Evolutionary conservation across 768 basidiomycete genomes (phyloP).

Genomic region (Suillus brevipes): DNA sequence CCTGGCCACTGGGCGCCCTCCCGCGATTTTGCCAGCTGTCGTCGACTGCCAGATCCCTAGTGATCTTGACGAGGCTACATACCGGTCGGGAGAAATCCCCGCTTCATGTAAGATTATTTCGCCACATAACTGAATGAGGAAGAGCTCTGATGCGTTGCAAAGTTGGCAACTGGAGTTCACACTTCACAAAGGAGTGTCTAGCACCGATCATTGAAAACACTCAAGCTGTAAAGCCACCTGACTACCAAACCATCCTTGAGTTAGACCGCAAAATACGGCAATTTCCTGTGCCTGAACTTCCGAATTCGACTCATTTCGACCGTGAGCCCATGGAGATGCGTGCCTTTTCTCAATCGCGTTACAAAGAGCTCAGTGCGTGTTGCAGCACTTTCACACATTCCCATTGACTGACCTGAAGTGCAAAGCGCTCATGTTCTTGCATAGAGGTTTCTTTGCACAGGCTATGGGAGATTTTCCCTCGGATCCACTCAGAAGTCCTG

Average conservation of each 20-base stretch:
- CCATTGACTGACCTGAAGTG: slow-evolving; percentile 9
- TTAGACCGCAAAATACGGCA: slow-evolving; percentile 51
- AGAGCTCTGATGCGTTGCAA: slow-evolving; percentile 9
- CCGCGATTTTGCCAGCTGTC: slow-evolving; percentile 41
- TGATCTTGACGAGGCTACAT: slow-evolving; percentile 45
- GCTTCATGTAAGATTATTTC: slow-evolving; percentile 42
- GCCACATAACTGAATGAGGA: neutral
- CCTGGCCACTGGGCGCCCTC: slow-evolving; percentile 49
- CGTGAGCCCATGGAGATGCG: slow-evolving; percentile 43
- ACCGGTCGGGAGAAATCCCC: slow-evolving; percentile 43
- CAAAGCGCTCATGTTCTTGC: slow-evolving; percentile 54
- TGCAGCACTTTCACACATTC: neutral
- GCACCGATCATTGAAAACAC: slow-evolving; percentile 42
- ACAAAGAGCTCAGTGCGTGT: slow-evolving; percentile 44
- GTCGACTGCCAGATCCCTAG: slow-evolving; percentile 50
- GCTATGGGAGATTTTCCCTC: slow-evolving; percentile 49
- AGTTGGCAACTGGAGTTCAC: slow-evolving; percentile 53
- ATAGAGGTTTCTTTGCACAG: slow-evolving; percentile 58
- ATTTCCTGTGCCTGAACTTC: slow-evolving; percentile 29
- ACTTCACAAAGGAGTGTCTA: slow-evolving; percentile 41
- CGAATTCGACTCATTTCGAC: slow-evolving; percentile 21
- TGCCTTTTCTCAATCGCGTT: slow-evolving; percentile 42
- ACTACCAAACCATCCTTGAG: slow-evolving; percentile 47
- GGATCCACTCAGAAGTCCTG: slow-evolving; percentile 49
- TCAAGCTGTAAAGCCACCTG: slow-evolving; percentile 43